Evolutionary conservation across 2,329 filamentous ascomycete species (phyloP), one percentile per base, ranked within the genome.

Genomic region (Phaeophleospora eucalypticola): DNA sequence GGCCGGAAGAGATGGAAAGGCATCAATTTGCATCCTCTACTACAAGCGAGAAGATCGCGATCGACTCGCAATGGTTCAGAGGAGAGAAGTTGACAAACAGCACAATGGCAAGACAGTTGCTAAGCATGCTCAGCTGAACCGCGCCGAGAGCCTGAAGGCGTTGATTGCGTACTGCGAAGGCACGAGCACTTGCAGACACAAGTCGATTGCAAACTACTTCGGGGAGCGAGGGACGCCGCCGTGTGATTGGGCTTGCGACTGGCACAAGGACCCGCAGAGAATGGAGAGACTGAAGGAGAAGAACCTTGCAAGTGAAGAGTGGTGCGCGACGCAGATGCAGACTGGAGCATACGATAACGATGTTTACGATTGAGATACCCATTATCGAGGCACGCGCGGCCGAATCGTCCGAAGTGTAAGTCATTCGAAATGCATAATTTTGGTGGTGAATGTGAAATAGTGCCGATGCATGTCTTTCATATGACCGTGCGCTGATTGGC

Each of bases 31-130:
- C 62, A 87, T 95, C 44, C 72, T 97, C 45, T 95, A 96, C 68
- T 97, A 96, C 69, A 89, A 84, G 49, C 81, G 87, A 10, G 87
- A 94, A 66, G 90, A 96, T 62, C 76, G 88, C 19, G 87, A 95
- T 61, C 79, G 89, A 1, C 81, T 86, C 8, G 80, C 77, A 8
- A 69, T 68, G 19, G 73, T 79, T 46, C 70, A 83, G 57, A 59
- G 64, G 76, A 51, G 64, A 56, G 46, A 70, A 63, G 48, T 68
- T 62, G 66, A 67, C 19, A 63, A 62, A 35, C 63, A 54, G 62
- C 51, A 57, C 37, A 62, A 61, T 16, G 54, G 56, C 19, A 54
- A 58, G 20, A 59, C 59, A n/a, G 46, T 53, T 40, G 55, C 51
- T 42, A 68, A 74, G 38, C 62, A 66, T 43, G 66, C 71, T 43